Percentiles rank a stretch among this genome's conserved stretches.
Conservation (phyloP, 768 basidiomycete genomes). For the Mycena alexandri region DNA sequence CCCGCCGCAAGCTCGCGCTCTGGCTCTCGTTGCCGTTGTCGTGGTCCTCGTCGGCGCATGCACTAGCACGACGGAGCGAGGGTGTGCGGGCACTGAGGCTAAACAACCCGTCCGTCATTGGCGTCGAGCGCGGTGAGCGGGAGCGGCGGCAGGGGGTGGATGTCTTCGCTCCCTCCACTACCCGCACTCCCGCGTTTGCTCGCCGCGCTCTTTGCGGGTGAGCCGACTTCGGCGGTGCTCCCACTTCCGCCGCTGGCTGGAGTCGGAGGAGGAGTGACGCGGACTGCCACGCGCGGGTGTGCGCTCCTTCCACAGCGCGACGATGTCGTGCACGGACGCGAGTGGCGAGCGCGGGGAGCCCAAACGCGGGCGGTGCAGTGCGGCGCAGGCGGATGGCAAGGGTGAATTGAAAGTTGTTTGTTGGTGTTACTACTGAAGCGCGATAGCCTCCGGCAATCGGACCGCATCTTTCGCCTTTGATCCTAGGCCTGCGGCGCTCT, state of each 20-base stretch:
- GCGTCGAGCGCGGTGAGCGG: constrained; percentile 20
- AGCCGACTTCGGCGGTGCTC: not conserved
- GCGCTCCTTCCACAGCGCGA: constrained; percentile 85
- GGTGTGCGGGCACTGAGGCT: constrained; percentile 8
- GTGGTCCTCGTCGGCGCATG: not conserved
- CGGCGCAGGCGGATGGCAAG: too few species aligned
- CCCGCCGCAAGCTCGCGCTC: not conserved
- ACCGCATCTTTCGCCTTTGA: too few species aligned
- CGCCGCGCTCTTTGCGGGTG: constrained; percentile 13
- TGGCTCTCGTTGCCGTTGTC: too few species aligned
- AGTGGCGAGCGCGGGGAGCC: constrained; percentile 77
- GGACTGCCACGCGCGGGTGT: constrained; percentile 63
- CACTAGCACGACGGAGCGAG: not conserved
- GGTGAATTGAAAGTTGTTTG: too few species aligned
- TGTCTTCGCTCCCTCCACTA: constrained; percentile 23
- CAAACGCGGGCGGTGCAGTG: too few species aligned
- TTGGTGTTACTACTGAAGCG: too few species aligned
- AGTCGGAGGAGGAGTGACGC: constrained; percentile 34
- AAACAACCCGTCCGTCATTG: constrained; percentile 64
- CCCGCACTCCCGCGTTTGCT: too few species aligned
- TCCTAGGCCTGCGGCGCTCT: too few species aligned
- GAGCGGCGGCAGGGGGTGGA: constrained; percentile 30
- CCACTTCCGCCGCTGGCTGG: too few species aligned
- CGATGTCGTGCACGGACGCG: constrained; percentile 81
- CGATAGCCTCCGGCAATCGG: too few species aligned